Base-by-base conservation (phyloP, 768 basidiomycete species). In the Nidula microcarpa region DNA sequence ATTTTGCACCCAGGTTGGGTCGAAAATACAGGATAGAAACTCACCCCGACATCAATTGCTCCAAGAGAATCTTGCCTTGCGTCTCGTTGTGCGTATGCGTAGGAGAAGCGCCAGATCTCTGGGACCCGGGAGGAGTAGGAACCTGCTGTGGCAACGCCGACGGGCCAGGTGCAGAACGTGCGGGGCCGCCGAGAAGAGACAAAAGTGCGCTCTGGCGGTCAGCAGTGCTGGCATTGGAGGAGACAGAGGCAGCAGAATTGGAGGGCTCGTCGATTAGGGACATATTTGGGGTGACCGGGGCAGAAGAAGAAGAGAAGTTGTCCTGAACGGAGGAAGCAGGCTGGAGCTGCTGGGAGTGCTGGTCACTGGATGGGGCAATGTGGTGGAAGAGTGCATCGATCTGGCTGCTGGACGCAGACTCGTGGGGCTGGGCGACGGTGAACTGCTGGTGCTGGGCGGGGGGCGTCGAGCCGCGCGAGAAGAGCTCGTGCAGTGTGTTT, bases 31-130 rank as follows among this genome's bases (percentile, higher is more conserved):
- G 54, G 47, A 43, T 48, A 47, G 49, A 49, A 33, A 76, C 86
- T 71, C 65, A 92, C 90, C 87, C 86, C 53, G 84, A 76, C 84
- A 93, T 89, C 55, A 93, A 73, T 64, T 91, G 87, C 58, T 93
- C 90, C 55, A 93, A 69, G 59, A 92, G 66, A 55, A 84, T 74
- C 70, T 91, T 89, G 53, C 86, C 85, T 64, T 89, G 87, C 0
- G 80, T 68, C 56, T 89, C 86, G 59, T 77, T 82, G 54, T 77
- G 80, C 10, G 79, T 72, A 54, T 77, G 80, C 10, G 79, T 72
- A 4, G 83, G 79, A 18, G 82, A 81, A 52, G 81, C 73, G 51
- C 75, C 76, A 11, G 84, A 74, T 62, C 83, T 69, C 56, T 78
- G 75, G 14, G 80, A 77, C 9, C 80, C 77, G 23, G 88, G 89